These are phyloP conservation scores for Stenocarpella maydis DNA, from an alignment of 2,329 filamentous ascomycete species.

Conservation along the genomic window DNA sequence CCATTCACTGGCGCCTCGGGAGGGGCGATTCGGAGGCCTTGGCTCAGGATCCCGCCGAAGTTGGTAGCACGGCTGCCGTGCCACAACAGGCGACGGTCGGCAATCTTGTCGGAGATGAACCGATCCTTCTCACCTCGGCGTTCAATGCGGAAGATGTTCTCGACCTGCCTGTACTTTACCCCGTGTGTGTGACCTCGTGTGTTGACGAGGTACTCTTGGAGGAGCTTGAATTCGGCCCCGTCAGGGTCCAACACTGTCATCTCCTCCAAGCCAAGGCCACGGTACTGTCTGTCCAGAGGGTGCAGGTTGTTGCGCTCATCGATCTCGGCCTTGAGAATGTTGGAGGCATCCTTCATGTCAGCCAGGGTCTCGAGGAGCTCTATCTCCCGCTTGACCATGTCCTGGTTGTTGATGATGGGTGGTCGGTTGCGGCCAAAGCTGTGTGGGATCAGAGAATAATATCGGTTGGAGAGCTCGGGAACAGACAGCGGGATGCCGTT, in stretches of 20 bases:
- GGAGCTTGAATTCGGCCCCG: constrained; percentile 69
- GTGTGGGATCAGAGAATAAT: constrained; percentile 85
- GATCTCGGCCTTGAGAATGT: constrained; percentile 75
- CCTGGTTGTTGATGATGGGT: constrained; percentile 67
- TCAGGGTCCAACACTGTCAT: constrained; percentile 72
- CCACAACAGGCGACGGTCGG: constrained; percentile 82
- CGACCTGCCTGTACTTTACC: constrained; percentile 62
- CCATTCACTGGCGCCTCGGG: constrained; percentile 81
- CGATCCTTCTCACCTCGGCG: constrained; percentile 75
- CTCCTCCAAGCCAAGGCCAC: constrained; percentile 75
- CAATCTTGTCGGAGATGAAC: constrained; percentile 66
- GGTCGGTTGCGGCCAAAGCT: constrained; percentile 78
- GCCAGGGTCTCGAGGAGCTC: constrained; percentile 81
- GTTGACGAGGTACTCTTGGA: constrained; percentile 72
- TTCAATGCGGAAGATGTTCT: constrained; percentile 85
- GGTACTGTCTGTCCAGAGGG: constrained; percentile 75
- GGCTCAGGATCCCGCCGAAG: constrained; percentile 85
- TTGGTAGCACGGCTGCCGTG: constrained; percentile 86
- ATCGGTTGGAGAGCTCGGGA: constrained; percentile 76
- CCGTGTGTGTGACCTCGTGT: constrained; percentile 74
- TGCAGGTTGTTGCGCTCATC: constrained; percentile 63
- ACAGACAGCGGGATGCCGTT: constrained; percentile 49
- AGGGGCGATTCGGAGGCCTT: constrained; percentile 89
- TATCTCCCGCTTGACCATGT: constrained; percentile 76
- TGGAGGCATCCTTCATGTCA: constrained; percentile 84